Evolutionary conservation across 495 filamentous ascomycete genomes (phyloP), one percentile per base, ranked within the genome.

Genomic region (Aspergillus mulundensis): DNA sequence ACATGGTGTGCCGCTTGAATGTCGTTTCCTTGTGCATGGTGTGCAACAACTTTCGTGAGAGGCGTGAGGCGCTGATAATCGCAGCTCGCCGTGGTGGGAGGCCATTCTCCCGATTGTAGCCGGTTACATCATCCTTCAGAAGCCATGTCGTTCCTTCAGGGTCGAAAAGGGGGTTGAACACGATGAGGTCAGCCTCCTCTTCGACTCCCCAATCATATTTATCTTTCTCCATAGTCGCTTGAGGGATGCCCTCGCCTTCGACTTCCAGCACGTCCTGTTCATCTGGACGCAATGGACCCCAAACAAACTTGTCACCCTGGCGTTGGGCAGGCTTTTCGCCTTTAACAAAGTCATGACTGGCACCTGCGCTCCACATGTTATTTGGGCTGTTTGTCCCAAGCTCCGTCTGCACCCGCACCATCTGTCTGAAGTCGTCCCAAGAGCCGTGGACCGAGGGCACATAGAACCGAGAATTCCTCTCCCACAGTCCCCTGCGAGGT

Each of bases 171-270:
- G 94, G 94, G 65, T 91, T 96, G 67, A 98, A 86, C 15, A 90
- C 90, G 55, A 98, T 91, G 41, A 96, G 80, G 69, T 98, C 94
- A 2, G 95, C 92, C 50, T 93, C 89, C 71, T 97, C 94, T 53
- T 83, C 89, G 2, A 95, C 87, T 46, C 94, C 94, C 91, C 93
- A 97, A 19, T 75, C 70, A 65, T 93, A 90, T 54, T 86, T 83
- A 65, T 95, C 89, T 58, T 88, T 86, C 40, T 90, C 87, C 67
- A 85, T 85, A 1, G 79, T 76, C 4, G 78, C 85, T 4, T 84
- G 83, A 4, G 91, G 90, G n/a, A 76, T 74, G 1, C 87, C 84
- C 60, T 92, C 86, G 14, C 81, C 74, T 24, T 89, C 85, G 7
- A 80, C 71, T 61, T 90, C 84, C 50, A 86, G 80, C 65, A 88